Conservation (phyloP, 306 rosid genomes). For the Sicyos edulis region DNA sequence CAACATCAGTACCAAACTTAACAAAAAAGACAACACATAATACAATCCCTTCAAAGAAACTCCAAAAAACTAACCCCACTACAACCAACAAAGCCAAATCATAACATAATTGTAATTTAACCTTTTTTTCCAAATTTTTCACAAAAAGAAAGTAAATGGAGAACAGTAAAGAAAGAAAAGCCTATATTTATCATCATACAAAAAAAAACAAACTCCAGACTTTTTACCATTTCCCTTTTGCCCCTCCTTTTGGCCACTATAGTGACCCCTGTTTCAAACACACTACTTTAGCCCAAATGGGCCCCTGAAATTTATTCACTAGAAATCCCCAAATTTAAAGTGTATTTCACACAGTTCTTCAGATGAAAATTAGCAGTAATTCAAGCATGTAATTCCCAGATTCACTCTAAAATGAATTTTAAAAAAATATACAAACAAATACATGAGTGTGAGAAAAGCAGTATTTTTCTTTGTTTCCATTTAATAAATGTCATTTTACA, state of each 20-base stretch:
- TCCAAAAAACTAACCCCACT: conserved; percentile 85
- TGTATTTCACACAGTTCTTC: conserved; percentile 3
- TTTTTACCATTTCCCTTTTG: conserved; percentile 13
- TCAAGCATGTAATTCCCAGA: neutral
- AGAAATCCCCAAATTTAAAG: neutral
- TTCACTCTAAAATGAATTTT: neutral
- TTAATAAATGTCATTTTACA: neutral
- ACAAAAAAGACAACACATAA: conserved; percentile 55
- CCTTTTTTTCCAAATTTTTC: neutral
- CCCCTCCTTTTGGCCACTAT: conserved; percentile 16
- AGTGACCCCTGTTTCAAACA: neutral
- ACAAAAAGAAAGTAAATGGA: neutral
- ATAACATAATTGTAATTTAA: neutral
- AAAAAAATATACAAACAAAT: neutral
- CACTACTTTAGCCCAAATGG: neutral
- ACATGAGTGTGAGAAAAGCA: neutral
- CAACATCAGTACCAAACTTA: conserved; percentile 37
- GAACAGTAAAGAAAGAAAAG: conserved; percentile 21
- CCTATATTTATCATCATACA: conserved; percentile 27
- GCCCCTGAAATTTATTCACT: conserved; percentile 14
- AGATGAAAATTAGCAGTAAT: neutral
- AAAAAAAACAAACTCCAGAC: conserved; percentile 19
- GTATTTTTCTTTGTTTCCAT: neutral
- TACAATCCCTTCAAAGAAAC: conserved; percentile 82
- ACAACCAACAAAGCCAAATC: conserved; percentile 61